Evolutionary conservation across 139 green algal species (phyloP).

Genomic region (Microglena sp.): DNA sequence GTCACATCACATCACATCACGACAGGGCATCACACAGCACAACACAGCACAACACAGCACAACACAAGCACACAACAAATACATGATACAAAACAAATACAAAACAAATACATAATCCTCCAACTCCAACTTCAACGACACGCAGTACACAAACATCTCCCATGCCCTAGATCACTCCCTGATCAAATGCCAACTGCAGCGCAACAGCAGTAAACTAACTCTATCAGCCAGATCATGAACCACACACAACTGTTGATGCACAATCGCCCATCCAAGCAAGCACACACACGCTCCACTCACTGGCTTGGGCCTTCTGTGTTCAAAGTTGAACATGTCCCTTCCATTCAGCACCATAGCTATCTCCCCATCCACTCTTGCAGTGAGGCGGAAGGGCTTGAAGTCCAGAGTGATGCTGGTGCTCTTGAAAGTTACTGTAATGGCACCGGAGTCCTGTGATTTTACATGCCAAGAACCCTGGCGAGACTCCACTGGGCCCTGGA

Average conservation of each 20-base stretch:
- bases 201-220: neutral
- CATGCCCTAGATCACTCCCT: no score
- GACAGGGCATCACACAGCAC: no score
- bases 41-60: no score
- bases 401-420: slow-evolving; percentile 35
- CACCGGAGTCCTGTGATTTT: slow-evolving; percentile 31
- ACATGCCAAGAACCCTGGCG: neutral
- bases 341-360: slow-evolving; percentile 64
- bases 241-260: neutral
- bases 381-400: slow-evolving; percentile 49
- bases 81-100: no score
- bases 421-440: slow-evolving; percentile 61
- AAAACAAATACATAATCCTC: no score
- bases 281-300: slow-evolving; percentile 7
- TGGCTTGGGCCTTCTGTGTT: slow-evolving; percentile 69
- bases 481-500: neutral
- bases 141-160: no score
- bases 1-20: no score
- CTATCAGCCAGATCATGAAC: neutral
- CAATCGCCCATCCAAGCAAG: neutral
- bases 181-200: no score
- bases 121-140: no score
- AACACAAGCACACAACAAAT: no score
- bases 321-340: slow-evolving; percentile 71
- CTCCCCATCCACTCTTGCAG: slow-evolving; percentile 24